Conservation (phyloP, 352 stramenopile genomes). For the Pythium vanterpoolii region DNA sequence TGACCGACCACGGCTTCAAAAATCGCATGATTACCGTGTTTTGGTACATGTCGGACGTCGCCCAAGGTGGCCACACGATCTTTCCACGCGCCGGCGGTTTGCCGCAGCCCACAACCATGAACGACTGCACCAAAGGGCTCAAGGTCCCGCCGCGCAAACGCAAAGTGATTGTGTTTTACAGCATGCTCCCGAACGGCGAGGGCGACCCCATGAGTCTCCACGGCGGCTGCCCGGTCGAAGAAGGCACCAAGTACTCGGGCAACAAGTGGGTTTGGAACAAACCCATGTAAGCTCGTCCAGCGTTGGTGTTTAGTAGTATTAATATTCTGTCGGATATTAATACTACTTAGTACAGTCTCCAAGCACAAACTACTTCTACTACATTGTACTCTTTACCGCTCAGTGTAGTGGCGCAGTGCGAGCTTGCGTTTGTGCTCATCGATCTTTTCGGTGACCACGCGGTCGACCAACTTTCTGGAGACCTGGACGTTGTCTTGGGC, state of each 20-base stretch:
- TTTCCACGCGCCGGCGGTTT: conserved; percentile 55
- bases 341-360: neutral
- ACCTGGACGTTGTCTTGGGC: conserved; percentile 60
- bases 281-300: conserved; percentile 13
- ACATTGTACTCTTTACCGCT: conserved; percentile 9
- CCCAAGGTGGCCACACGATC: conserved; percentile 64
- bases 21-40: conserved; percentile 87
- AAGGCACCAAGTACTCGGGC: conserved; percentile 71
- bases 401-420: conserved; percentile 49
- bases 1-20: conserved; percentile 66
- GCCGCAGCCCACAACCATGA: conserved; percentile 42
- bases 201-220: conserved; percentile 63
- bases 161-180: conserved; percentile 83
- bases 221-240: conserved; percentile 62
- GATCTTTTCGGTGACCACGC: conserved; percentile 67
- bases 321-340: neutral
- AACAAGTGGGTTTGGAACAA: conserved; percentile 90
- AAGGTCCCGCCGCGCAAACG: conserved; percentile 65
- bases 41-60: conserved; percentile 85
- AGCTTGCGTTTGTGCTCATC: conserved; percentile 73
- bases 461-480: conserved; percentile 45
- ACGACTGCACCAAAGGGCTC: conserved; percentile 57
- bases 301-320: neutral
- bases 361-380: neutral
- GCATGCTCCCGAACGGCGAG: conserved; percentile 66